These are phyloP conservation scores for Polytrichum formosum DNA, from an alignment of 225 moss, liverwort and hornwort genomes.

Conservation along the genomic window DNA sequence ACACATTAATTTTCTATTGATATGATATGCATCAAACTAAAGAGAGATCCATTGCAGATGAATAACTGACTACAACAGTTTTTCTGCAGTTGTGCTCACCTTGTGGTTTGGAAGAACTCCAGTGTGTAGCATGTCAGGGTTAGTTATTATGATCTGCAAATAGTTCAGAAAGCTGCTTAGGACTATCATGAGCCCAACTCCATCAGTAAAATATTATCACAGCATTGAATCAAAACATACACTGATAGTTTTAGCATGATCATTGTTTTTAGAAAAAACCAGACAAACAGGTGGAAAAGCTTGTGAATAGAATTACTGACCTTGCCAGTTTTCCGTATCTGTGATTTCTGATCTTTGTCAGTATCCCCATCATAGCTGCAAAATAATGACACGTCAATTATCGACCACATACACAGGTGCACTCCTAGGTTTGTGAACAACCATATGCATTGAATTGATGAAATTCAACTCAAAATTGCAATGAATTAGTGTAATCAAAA, in stretches of 20 bases:
- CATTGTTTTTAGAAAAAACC: background rate
- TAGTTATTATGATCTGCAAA: conserved; percentile 58
- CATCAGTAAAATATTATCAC: too few relatives aligned
- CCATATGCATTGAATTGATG: too few relatives aligned
- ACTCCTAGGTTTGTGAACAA: too few relatives aligned
- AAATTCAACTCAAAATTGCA: too few relatives aligned
- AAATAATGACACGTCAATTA: conserved; percentile 1
- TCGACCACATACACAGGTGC: too few relatives aligned
- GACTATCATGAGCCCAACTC: background rate
- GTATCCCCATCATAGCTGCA: conserved; percentile 67
- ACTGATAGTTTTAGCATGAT: too few relatives aligned
- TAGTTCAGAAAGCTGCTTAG: background rate
- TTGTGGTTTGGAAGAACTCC: conserved; percentile 58
- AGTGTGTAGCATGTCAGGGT: conserved; percentile 65
- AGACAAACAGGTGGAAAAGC: background rate
- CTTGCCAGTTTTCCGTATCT: conserved; percentile 64
- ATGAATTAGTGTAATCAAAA: background rate
- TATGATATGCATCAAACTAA: conserved; percentile 14
- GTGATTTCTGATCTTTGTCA: conserved; percentile 33
- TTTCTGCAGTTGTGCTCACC: conserved; percentile 21
- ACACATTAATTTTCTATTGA: conserved; percentile 1
- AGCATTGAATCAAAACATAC: too few relatives aligned
- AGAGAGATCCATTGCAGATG: background rate
- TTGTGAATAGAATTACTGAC: conserved; percentile 11
- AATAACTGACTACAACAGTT: background rate